phyloP scores from a whole-genome alignment of 2,329 filamentous ascomycete genomes.

The Orbilia quercus region DNA sequence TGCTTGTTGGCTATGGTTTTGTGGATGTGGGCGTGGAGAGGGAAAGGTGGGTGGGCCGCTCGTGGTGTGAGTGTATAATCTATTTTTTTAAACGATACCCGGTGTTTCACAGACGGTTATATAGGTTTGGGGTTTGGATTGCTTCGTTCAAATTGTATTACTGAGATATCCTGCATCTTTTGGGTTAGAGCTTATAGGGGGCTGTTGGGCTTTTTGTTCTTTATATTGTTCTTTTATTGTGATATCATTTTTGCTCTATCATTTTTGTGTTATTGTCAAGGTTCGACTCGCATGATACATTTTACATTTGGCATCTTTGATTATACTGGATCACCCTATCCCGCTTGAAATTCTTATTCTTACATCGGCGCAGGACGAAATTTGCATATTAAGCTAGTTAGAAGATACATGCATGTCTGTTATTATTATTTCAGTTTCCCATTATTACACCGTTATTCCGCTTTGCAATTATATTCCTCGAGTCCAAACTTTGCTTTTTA shows the following conservation, averaged over 20 bases:
- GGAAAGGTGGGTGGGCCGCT: constrained; percentile 57
- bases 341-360: no score
- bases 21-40: constrained; percentile 63
- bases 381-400: no score
- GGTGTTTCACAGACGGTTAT: constrained; percentile 1
- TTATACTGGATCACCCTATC: background rate
- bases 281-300: background rate
- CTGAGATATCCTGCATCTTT: constrained; percentile 3
- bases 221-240: background rate
- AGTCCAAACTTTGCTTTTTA: no score
- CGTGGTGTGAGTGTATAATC: constrained; percentile 58
- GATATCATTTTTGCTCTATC: background rate
- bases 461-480: no score
- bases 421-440: no score
- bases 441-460: no score
- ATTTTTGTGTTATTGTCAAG: background rate
- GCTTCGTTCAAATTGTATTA: background rate
- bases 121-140: background rate
- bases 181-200: background rate
- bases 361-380: no score
- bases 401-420: no score
- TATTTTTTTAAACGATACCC: constrained; percentile 19
- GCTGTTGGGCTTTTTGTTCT: background rate
- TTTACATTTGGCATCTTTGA: background rate
- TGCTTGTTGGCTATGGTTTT: constrained; percentile 62